phyloP scores from a whole-genome alignment of 164 flowering plant species.

The Protea cynaroides region DNA sequence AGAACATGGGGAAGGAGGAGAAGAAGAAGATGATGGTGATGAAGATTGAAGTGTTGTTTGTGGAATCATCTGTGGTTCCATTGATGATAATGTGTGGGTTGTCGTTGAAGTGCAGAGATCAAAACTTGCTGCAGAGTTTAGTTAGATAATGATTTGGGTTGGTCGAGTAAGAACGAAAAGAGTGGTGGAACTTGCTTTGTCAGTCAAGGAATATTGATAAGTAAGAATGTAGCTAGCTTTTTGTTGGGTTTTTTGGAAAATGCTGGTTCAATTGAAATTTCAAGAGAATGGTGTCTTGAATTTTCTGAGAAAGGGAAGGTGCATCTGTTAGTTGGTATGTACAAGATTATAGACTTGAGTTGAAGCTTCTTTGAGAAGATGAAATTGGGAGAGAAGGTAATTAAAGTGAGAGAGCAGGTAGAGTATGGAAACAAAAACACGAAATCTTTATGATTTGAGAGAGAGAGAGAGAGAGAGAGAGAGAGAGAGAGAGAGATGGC shows the following conservation, averaged over 20 bases:
- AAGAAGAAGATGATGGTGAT: conserved; percentile 12
- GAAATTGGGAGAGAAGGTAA: not conserved
- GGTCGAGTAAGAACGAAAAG: not conserved
- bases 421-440: conserved; percentile 10
- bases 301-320: not conserved
- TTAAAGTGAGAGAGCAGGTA: conserved; percentile 20
- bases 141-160: not conserved
- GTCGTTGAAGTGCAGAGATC: not conserved
- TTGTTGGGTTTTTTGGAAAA: not conserved
- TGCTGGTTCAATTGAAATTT: not conserved
- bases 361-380: not conserved
- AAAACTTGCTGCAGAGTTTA: not conserved
- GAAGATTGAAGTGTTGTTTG: not conserved
- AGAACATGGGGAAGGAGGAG: not conserved
- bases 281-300: not conserved
- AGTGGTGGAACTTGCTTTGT: not conserved
- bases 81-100: not conserved
- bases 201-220: not conserved
- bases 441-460: conserved; percentile 8
- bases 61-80: not conserved
- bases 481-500: not conserved
- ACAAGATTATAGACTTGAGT: too few species aligned
- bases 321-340: not conserved
- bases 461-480: conserved; percentile 1
- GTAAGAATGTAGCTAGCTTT: not conserved